Conservation (phyloP, 2,329 filamentous ascomycete species). For the Teratosphaeria nubilosa region DNA sequence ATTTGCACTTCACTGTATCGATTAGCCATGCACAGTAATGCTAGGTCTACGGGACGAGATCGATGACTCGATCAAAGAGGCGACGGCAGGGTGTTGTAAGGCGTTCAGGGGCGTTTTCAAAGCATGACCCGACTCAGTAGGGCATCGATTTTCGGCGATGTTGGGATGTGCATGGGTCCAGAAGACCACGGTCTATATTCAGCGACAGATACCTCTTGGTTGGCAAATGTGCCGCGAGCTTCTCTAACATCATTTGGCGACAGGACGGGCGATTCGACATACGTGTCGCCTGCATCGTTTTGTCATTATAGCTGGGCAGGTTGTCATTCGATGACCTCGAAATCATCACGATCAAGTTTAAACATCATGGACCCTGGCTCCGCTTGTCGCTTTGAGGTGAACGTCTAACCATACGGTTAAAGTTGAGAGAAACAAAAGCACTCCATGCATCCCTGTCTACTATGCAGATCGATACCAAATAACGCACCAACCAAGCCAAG, state of each 20-base stretch:
- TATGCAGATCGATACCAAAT: neutral
- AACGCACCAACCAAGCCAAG: neutral
- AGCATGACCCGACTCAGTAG: neutral
- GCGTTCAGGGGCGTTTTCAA: neutral
- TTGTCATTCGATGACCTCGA: neutral
- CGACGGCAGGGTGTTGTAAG: neutral
- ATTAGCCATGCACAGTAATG: constrained; percentile 1
- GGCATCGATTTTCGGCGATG: neutral
- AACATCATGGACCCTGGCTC: neutral
- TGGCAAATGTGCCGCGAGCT: neutral
- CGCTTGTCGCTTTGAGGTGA: neutral
- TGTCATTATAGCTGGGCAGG: neutral
- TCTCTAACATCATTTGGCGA: neutral
- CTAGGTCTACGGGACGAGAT: neutral
- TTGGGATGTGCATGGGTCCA: neutral
- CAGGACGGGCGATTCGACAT: neutral
- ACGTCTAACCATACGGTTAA: neutral
- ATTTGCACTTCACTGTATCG: neutral
- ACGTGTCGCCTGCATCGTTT: neutral
- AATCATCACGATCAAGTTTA: neutral
- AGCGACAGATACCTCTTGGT: neutral
- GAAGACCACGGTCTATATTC: neutral
- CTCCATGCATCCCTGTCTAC: neutral
- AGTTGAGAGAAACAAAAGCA: neutral
- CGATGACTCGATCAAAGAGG: neutral